Conservation (phyloP, 257 asterid species). For the Avicennia marina region DNA sequence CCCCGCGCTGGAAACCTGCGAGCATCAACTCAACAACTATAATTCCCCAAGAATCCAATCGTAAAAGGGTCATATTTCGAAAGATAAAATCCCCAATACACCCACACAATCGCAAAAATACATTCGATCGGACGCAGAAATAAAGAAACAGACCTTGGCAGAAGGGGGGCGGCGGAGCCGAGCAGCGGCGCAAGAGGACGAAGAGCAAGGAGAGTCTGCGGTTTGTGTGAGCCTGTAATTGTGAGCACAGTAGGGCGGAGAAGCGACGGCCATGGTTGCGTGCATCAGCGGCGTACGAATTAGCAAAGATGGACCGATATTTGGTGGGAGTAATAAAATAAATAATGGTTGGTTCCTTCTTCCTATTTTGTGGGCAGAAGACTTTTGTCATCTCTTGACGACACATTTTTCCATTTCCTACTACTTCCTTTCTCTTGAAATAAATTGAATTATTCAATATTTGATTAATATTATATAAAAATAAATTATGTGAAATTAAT, state of each 20-base stretch:
- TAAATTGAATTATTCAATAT: too few relatives aligned
- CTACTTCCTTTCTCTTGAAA: too few relatives aligned
- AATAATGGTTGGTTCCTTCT: too few relatives aligned
- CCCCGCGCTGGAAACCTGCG: conserved; percentile 33
- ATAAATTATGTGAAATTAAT: too few relatives aligned
- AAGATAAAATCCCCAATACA: neutral
- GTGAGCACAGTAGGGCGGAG: conserved; percentile 32
- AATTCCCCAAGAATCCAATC: too few relatives aligned
- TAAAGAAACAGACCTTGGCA: conserved; percentile 21
- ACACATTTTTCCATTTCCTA: too few relatives aligned
- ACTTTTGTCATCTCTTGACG: too few relatives aligned
- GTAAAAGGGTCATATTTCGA: too few relatives aligned
- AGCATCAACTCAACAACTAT: neutral
- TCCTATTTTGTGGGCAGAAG: too few relatives aligned
- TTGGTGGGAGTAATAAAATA: too few relatives aligned
- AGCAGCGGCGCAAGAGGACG: conserved; percentile 35
- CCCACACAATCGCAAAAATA: neutral
- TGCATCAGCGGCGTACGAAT: conserved; percentile 20
- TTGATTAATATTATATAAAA: too few relatives aligned
- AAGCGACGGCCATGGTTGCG: conserved; percentile 38
- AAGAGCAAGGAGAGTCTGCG: conserved; percentile 35
- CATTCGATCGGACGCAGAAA: neutral
- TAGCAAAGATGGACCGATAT: too few relatives aligned
- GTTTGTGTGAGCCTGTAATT: conserved; percentile 24
- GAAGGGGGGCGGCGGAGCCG: conserved; percentile 21